Evolutionary conservation across 495 filamentous ascomycete species (phyloP).

Genomic region (Penicillium atrosanguineum): DNA sequence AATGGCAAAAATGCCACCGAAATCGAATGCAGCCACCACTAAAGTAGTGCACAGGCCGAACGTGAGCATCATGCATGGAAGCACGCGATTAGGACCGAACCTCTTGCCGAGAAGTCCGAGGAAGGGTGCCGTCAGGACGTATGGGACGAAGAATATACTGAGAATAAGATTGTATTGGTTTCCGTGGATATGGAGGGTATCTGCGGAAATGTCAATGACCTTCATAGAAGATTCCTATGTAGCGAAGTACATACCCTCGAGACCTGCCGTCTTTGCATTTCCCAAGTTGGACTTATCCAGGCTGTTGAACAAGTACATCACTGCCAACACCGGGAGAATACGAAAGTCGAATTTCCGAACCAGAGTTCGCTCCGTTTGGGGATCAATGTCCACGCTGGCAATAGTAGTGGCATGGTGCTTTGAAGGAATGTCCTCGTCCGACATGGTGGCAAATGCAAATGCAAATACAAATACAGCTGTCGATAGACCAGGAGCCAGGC

Average conservation of each 20-base stretch:
- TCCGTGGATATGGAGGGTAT: constrained; percentile 49
- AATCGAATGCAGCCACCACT: constrained; percentile 55
- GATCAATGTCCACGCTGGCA: constrained; percentile 17
- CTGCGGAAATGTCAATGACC: constrained; percentile 27
- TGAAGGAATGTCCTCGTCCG: constrained; percentile 1
- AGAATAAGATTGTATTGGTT: constrained; percentile 71
- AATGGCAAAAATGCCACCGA: constrained; percentile 61
- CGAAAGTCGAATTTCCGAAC: constrained; percentile 59
- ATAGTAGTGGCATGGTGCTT: constrained; percentile 8
- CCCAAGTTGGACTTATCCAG: constrained; percentile 68
- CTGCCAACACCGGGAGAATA: constrained; percentile 58
- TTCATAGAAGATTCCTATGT: too few species aligned
- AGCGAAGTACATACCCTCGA: constrained; percentile 39
- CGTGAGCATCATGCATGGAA: constrained; percentile 65
- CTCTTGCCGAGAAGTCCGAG: constrained; percentile 69
- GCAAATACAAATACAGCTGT: too few species aligned
- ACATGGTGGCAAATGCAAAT: constrained; percentile 5
- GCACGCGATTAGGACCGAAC: constrained; percentile 59
- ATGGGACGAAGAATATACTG: constrained; percentile 76
- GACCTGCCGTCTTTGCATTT: constrained; percentile 67
- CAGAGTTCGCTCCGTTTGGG: constrained; percentile 11
- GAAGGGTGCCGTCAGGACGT: constrained; percentile 65
- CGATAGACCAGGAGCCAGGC: too few species aligned
- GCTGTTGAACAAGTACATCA: constrained; percentile 66
- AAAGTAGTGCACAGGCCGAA: constrained; percentile 62